phyloP scores from a whole-genome alignment of 371 early-diverging fungal genomes.

The Massospora cicadina region DNA sequence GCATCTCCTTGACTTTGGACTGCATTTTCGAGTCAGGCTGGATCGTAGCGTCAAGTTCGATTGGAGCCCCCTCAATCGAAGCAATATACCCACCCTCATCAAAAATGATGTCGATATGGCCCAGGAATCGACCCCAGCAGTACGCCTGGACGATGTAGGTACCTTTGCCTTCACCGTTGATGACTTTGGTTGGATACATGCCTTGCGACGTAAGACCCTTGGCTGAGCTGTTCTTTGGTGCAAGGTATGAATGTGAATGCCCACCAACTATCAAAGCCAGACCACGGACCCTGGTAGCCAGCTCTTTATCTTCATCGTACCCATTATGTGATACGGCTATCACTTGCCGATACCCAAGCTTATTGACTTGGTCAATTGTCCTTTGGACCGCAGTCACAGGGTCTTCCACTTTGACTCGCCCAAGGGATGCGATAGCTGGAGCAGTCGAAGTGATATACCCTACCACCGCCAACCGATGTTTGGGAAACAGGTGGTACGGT shows the following conservation, averaged over 20 bases:
- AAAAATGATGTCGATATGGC: conserved; percentile 38
- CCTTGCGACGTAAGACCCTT: conserved; percentile 8
- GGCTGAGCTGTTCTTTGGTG: conserved; percentile 13
- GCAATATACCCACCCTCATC: conserved; percentile 26
- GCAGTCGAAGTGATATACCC: conserved; percentile 44
- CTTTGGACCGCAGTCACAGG: conserved; percentile 31
- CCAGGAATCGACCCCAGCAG: conserved; percentile 43
- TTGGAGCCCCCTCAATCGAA: conserved; percentile 28
- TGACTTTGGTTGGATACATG: conserved; percentile 34
- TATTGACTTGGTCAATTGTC: conserved; percentile 21
- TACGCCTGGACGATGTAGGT: conserved; percentile 44
- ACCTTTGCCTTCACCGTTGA: conserved; percentile 27
- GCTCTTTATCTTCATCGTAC: conserved; percentile 32
- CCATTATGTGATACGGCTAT: conserved; percentile 50
- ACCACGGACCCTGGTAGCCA: conserved; percentile 32
- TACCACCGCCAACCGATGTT: conserved; percentile 36
- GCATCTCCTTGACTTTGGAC: conserved; percentile 23
- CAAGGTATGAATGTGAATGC: conserved; percentile 46
- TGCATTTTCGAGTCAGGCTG: conserved; percentile 19
- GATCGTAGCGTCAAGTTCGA: conserved; percentile 28
- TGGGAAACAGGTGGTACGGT: conserved; percentile 42
- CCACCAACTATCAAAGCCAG: conserved; percentile 46
- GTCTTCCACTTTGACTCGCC: conserved; percentile 23
- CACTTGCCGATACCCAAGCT: conserved; percentile 37
- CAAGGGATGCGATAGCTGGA: conserved; percentile 31